These are phyloP conservation scores for Fomitopsis schrenkii DNA, from an alignment of 1,284 basidiomycete genomes.

Conservation along the genomic window DNA sequence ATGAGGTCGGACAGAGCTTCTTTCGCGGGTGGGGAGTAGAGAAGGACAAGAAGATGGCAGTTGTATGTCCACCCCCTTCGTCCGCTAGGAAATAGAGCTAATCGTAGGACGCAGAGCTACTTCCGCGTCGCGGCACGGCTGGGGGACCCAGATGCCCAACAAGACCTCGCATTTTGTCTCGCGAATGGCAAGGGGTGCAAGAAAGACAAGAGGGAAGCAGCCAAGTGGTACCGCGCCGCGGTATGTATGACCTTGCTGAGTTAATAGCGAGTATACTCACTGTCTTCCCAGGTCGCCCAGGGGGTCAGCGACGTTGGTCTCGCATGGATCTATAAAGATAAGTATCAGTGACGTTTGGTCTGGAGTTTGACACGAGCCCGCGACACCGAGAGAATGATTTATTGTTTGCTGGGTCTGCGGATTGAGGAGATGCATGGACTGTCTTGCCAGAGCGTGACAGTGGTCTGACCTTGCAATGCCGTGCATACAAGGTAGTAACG, in stretches of 20 bases:
- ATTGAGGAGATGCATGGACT: background rate
- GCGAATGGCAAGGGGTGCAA: constrained; percentile 87
- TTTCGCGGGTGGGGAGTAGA: constrained; percentile 87
- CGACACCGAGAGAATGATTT: no score
- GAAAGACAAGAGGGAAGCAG: constrained; percentile 83
- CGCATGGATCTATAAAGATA: constrained; percentile 87
- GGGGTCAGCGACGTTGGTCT: constrained; percentile 78
- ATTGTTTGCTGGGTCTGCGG: no score
- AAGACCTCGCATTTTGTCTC: constrained; percentile 80
- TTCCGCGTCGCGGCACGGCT: constrained; percentile 81
- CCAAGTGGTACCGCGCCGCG: constrained; percentile 86
- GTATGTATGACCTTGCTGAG: constrained; percentile 36
- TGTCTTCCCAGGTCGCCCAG: constrained; percentile 56
- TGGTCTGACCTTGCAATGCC: background rate
- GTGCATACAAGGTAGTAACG: background rate
- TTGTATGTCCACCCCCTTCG: constrained; percentile 44
- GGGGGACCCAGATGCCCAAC: constrained; percentile 85
- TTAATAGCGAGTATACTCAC: background rate
- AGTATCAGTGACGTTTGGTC: constrained; percentile 37
- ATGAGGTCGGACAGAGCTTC: constrained; percentile 91
- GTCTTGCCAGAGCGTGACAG: no score
- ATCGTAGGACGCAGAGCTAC: constrained; percentile 55
- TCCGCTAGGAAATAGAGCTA: background rate
- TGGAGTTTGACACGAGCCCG: background rate
- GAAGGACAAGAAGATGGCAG: constrained; percentile 85